phyloP scores from a whole-genome alignment of 345 rosid genomes.

The Erodium maritimum region DNA sequence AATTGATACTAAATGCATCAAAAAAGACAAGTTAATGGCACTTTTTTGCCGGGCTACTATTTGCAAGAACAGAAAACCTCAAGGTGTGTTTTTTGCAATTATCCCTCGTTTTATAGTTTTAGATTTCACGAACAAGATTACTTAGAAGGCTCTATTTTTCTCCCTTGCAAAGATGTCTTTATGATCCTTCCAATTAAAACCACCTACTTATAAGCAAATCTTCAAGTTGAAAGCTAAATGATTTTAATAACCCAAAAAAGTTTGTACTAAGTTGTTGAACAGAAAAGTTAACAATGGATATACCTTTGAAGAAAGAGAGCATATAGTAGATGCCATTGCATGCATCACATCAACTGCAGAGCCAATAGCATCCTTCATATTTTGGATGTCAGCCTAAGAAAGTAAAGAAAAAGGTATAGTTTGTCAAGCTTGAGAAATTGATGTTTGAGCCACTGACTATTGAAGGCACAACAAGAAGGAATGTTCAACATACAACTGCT shows the following conservation, averaged over 20 bases:
- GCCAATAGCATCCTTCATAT: slow-evolving; percentile 71
- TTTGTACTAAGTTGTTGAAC: not conserved
- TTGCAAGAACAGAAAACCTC: no score
- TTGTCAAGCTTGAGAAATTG: slow-evolving; percentile 1
- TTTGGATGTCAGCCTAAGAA: slow-evolving; percentile 73
- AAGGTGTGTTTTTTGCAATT: no score
- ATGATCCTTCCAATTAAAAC: not conserved
- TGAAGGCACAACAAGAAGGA: slow-evolving; percentile 4
- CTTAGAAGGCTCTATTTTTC: not conserved
- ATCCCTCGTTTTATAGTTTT: not conserved
- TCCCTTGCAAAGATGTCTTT: not conserved
- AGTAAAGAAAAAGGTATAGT: slow-evolving; percentile 4
- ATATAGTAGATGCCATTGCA: slow-evolving; percentile 68
- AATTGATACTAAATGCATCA: no score
- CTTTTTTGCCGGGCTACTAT: no score
- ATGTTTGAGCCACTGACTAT: no score
- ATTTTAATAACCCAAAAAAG: not conserved
- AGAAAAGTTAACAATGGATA: no score
- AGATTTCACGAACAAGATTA: not conserved
- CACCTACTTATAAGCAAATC: not conserved
- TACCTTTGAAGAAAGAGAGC: slow-evolving; percentile 54
- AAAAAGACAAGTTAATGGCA: no score
- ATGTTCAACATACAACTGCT: slow-evolving; percentile 39
- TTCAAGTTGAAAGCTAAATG: not conserved
- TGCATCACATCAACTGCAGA: slow-evolving; percentile 83